Percentiles rank a stretch among this genome's conserved stretches.
Conservation (phyloP, 768 basidiomycete genomes). For the Hericium rajendrae region DNA sequence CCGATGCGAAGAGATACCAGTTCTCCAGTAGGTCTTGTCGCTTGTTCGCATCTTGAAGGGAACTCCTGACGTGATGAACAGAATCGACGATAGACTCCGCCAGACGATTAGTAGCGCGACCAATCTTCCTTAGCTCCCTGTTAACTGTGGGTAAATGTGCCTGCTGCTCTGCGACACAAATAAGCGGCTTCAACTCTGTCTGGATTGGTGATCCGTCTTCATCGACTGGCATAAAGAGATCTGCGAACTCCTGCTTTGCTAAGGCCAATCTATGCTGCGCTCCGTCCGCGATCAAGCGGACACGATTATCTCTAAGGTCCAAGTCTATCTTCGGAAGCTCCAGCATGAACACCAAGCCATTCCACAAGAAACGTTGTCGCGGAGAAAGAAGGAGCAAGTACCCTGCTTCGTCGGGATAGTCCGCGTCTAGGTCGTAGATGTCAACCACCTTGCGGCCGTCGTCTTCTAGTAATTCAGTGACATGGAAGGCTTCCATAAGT, state of each 20-base stretch:
- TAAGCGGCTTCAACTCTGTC: constrained; percentile 28
- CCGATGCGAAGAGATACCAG: constrained; percentile 95
- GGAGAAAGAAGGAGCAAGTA: constrained; percentile 88
- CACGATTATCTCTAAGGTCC: constrained; percentile 76
- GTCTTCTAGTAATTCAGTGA: constrained; percentile 46
- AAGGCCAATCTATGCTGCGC: constrained; percentile 62
- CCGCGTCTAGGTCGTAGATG: constrained; percentile 34
- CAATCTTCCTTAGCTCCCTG: constrained; percentile 81
- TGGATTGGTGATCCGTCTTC: constrained; percentile 51
- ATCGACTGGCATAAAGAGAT: constrained; percentile 50
- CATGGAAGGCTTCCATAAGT: constrained; percentile 77
- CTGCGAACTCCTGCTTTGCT: constrained; percentile 71
- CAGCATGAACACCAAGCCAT: constrained; percentile 75
- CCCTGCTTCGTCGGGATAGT: constrained; percentile 47
- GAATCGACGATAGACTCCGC: constrained; percentile 92
- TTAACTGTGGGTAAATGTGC: constrained; percentile 89
- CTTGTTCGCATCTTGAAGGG: constrained; percentile 47
- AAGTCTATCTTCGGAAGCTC: constrained; percentile 70
- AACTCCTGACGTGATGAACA: constrained; percentile 73
- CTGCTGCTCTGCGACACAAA: constrained; percentile 61
- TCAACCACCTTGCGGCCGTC: constrained; percentile 41
- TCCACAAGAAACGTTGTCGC: constrained; percentile 82
- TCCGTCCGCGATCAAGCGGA: constrained; percentile 88
- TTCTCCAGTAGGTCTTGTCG: constrained; percentile 84
- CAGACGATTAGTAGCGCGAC: constrained; percentile 79